A percentile compares a stretch with the other conserved stretches of the same genome.
Conservation (phyloP, 306 rosid genomes). For the Vachellia pachyceras region DNA sequence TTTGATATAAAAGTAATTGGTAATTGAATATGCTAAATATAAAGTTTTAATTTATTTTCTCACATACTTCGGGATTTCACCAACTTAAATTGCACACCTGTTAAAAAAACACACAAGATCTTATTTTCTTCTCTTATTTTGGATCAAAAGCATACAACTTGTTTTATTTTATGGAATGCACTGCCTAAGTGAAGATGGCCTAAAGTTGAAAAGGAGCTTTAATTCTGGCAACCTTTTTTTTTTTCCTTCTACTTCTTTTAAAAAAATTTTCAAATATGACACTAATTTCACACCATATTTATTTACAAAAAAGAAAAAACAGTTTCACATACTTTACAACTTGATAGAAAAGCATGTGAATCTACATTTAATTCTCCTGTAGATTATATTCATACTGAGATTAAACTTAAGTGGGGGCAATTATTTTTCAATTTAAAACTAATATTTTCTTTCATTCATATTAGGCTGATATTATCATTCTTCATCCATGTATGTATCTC, state of each 20-base stretch:
- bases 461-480: not conserved
- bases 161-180: not conserved
- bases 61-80: too few relatives aligned
- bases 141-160: not conserved
- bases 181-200: not conserved
- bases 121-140: too few relatives aligned
- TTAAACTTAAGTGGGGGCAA: too few relatives aligned
- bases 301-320: not conserved
- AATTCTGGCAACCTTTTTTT: not conserved
- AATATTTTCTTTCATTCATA: too few relatives aligned
- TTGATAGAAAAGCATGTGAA: not conserved
- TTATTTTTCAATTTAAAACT: too few relatives aligned
- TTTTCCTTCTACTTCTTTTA: not conserved
- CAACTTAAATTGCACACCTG: too few relatives aligned
- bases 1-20: too few relatives aligned
- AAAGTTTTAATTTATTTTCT: too few relatives aligned
- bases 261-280: not conserved
- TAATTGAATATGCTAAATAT: too few relatives aligned
- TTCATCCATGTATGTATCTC: too few relatives aligned
- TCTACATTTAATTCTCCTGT: not conserved
- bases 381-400: too few relatives aligned
- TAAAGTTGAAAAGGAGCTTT: not conserved
- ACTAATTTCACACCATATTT: not conserved
- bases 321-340: conserved; percentile 7
- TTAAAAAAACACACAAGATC: too few relatives aligned